Base-by-base conservation (phyloP, 2,329 filamentous ascomycete species). In the Xylaria sp. region DNA sequence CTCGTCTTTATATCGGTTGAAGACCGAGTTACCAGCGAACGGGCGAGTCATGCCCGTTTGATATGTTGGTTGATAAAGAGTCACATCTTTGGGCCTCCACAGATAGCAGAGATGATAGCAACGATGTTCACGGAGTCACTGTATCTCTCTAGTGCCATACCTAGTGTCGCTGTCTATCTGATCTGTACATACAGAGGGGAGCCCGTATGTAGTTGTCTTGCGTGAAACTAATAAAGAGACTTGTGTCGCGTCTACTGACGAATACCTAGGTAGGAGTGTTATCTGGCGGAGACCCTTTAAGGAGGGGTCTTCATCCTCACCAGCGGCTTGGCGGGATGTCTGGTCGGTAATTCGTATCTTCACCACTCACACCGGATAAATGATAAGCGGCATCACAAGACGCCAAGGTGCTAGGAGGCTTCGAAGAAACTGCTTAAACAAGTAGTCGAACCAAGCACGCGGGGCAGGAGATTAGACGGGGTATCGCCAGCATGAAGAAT, bases 41-140 rank as follows among this genome's bases (percentile, higher is more conserved):
- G 52, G 42, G 54, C 52, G 59, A 64, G 57, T 62, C 53, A 54
- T 52, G 57, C 50, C 48, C 30, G 16, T 39, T 35, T 9, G 7
- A 51, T 51, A 30, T 30, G 23, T 30, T 30, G 23, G 23, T n/a
- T 34, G 9, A 54, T 19, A 23, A 5, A 11, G 10, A 49, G 47
- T 4, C 18, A 2, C 18, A 49, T 49, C 30, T 49, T 11, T 19
- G 18, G 47, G 47, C 10, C 18, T 19, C 47, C 47, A 51, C 49
- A 37, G 23, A 34, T 30, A 30, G 23, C 23, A 30, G 23, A 30
- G 23, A 30, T 30, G 23, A 30, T 30, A 30, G 23, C 23, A 30
- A 5, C 23, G 23, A 30, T 5, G 23, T 5, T 30, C 23, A 30
- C 23, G 23, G 23, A 30, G 23, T 30, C 23, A 30, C 23, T 30